phyloP scores from a whole-genome alignment of 2,329 filamentous ascomycete genomes.

The Tolypocladium ophioglossoides region DNA sequence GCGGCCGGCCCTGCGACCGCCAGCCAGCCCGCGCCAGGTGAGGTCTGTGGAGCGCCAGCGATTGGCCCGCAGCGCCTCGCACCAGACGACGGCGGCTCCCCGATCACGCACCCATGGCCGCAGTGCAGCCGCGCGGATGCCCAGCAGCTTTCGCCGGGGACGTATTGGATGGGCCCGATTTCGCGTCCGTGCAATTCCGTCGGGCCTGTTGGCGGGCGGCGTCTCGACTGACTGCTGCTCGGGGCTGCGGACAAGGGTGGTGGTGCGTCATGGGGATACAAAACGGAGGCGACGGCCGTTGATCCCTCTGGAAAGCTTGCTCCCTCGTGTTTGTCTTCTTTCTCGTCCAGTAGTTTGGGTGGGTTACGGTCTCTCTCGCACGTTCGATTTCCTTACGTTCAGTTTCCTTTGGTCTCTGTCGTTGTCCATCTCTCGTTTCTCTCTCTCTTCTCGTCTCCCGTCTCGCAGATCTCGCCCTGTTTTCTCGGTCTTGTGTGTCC shows the following conservation, averaged over 20 bases:
- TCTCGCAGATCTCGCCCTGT: background rate
- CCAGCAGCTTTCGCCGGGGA: background rate
- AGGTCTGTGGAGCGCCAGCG: slow-evolving; percentile 7
- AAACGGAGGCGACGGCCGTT: slow-evolving; percentile 1
- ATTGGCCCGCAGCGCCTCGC: slow-evolving; percentile 14
- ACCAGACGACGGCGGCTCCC: slow-evolving; percentile 1
- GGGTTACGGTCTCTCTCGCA: slow-evolving; percentile 6
- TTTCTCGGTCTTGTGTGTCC: background rate
- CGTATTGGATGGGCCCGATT: background rate
- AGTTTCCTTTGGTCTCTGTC: background rate
- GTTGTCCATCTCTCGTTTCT: background rate
- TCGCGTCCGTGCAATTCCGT: background rate
- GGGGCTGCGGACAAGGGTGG: background rate
- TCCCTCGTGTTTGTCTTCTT: slow-evolving; percentile 1
- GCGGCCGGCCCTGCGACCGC: background rate
- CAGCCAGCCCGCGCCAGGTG: slow-evolving; percentile 2
- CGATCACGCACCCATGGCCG: background rate
- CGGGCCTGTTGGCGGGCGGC: background rate
- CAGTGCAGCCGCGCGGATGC: slow-evolving; percentile 5
- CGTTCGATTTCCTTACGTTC: background rate
- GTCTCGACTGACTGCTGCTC: background rate
- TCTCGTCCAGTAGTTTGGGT: slow-evolving; percentile 2
- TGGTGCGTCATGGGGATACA: background rate
- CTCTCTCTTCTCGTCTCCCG: background rate
- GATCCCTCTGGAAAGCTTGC: background rate